Conservation (phyloP, 1,139 yeast genomes). For the Pichia sp. region DNA sequence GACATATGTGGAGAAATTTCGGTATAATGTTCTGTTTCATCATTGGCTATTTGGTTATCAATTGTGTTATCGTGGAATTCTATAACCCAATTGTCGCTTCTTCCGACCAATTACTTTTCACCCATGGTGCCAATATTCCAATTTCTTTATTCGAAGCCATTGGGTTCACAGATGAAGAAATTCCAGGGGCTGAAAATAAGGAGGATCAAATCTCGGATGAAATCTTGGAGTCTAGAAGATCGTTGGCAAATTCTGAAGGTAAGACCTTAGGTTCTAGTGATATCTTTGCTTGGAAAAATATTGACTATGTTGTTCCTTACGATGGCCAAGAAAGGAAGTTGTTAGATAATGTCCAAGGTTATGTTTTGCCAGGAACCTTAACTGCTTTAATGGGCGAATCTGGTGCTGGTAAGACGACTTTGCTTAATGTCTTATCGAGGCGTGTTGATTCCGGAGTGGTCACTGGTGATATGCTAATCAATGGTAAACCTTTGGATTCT, state of each 20-base stretch:
- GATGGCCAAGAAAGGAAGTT: conserved; percentile 39
- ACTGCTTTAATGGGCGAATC: conserved; percentile 67
- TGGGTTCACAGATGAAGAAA: conserved; percentile 1
- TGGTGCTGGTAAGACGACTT: conserved; percentile 67
- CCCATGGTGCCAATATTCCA: conserved; percentile 19
- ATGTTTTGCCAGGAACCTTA: conserved; percentile 50
- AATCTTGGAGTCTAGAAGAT: conserved; percentile 14
- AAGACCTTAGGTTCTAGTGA: conserved; percentile 25
- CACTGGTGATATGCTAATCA: conserved; percentile 51
- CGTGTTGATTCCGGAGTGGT: conserved; percentile 46
- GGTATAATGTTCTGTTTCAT: conserved; percentile 44
- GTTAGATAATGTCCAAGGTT: conserved; percentile 51
- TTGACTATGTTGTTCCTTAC: conserved; percentile 35
- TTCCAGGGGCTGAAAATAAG: conserved; percentile 30
- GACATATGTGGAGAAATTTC: conserved; percentile 47
- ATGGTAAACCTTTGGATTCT: conserved; percentile 39
- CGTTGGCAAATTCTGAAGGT: conserved; percentile 1
- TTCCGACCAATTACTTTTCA: conserved; percentile 24
- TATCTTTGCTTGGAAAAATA: conserved; percentile 45
- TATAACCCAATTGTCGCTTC: conserved; percentile 18
- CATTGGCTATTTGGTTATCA: conserved; percentile 34
- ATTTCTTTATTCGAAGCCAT: conserved; percentile 6
- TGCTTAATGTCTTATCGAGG: conserved; percentile 52
- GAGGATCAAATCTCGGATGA: conserved; percentile 35
- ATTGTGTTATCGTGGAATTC: conserved; percentile 36